Conservation (phyloP, 345 rosid species). For the Lepidium aucheri region DNA sequence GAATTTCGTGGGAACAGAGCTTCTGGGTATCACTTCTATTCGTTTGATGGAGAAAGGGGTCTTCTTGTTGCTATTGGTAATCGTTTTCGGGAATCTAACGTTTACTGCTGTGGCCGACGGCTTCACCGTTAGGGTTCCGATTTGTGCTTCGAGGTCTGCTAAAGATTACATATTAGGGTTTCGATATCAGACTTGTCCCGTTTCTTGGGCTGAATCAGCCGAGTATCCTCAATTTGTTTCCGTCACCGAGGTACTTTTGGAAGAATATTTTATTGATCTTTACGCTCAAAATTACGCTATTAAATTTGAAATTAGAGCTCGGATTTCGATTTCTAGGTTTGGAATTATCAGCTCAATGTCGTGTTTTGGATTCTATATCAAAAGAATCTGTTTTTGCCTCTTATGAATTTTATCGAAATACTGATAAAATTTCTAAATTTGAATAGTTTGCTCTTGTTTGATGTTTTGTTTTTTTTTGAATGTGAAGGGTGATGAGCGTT, state of each 20-base stretch:
- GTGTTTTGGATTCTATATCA: not conserved
- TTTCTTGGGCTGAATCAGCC: slow-evolving; percentile 21
- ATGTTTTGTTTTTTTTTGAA: not conserved
- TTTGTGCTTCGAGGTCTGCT: slow-evolving; percentile 37
- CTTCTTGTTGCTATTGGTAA: slow-evolving; percentile 23
- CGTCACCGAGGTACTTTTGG: slow-evolving; percentile 51
- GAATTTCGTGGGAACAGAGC: not conserved
- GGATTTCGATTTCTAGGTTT: not conserved
- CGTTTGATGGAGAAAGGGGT: slow-evolving; percentile 30
- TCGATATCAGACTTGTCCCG: slow-evolving; percentile 35
- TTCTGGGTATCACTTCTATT: not conserved
- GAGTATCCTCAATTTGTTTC: slow-evolving; percentile 25
- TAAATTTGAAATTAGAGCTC: not conserved
- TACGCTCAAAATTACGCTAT: not conserved
- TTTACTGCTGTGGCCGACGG: not conserved
- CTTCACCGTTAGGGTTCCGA: slow-evolving; percentile 28
- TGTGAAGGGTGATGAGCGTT: slow-evolving; percentile 78
- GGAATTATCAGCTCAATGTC: not conserved
- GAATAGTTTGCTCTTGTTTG: not conserved
- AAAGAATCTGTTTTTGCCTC: not conserved
- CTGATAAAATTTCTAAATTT: not conserved
- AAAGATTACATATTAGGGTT: slow-evolving; percentile 47
- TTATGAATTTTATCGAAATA: not conserved
- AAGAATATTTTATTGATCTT: not conserved
- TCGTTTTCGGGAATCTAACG: slow-evolving; percentile 30